Base-by-base conservation (phyloP, 2,329 filamentous ascomycete genomes). In the Phyllosticta ampelicida region DNA sequence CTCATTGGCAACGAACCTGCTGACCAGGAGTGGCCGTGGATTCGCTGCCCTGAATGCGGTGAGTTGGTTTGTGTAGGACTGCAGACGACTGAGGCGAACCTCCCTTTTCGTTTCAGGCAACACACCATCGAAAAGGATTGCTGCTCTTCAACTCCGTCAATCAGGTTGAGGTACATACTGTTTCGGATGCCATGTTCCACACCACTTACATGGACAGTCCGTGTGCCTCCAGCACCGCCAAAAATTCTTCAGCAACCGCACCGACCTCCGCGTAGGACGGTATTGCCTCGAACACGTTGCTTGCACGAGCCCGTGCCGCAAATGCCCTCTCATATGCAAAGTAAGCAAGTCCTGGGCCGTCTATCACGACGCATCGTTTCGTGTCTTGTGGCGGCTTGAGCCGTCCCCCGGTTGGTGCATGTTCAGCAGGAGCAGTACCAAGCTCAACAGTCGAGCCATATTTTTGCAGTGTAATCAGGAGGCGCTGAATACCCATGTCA, bases 121-220 rank as follows among this genome's bases (percentile, higher is more conserved):
- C 58, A 83, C 85, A 13, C 90, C 90, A 70, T 97, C 92, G 65
- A 97, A 96, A 68, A 86, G 90, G 56, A 96, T 87, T 52, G 79
- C 82, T 60, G 81, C 74, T 63, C 85, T 88, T 9, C 18, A 57
- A 20, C 51, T 53, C 29, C 54, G 30, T 61, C 23, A 62, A 53
- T 55, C 16, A 48, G 56, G 63, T 64, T 66, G 58, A 29, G 18
- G 28, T 9, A 21, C 44, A 51, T 49, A 10, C 9, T 5, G 16
- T 44, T 16, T n/a, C 36, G 13, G 13, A 8, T 6, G 36, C 13
- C 6, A n/a, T 44, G 6, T 23, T 53, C 53, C n/a, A 62, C 60
- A 55, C 59, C 60, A 70, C 74, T 72, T 77, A 92, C 89, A 94
- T 78, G 51, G 73, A 73, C 54, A 87, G 78, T 56, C 80, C 77